Evolutionary conservation across 192 early-diverging fungal genomes (phyloP).

Genomic region (Coemansia sp.): DNA sequence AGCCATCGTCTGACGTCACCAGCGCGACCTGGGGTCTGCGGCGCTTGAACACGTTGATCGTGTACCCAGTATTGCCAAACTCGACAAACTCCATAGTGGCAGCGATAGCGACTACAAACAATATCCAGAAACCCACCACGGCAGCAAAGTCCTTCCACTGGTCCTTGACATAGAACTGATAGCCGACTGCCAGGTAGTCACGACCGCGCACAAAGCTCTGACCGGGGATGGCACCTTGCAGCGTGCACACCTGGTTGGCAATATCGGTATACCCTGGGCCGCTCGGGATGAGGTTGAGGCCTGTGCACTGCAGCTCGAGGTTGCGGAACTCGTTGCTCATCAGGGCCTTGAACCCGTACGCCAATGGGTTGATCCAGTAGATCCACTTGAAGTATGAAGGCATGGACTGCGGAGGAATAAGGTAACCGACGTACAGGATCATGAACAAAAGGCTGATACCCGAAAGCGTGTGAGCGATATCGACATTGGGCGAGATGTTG

Average conservation of each 20-base stretch:
- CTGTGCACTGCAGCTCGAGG: conserved; percentile 29
- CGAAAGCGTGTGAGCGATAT: conserved; percentile 47
- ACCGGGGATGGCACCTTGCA: conserved; percentile 61
- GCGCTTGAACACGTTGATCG: conserved; percentile 56
- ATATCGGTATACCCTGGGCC: conserved; percentile 54
- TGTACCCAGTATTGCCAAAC: conserved; percentile 57
- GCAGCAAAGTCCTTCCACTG: conserved; percentile 64
- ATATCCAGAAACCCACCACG: conserved; percentile 45
- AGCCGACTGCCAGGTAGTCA: conserved; percentile 58
- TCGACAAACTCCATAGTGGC: conserved; percentile 63
- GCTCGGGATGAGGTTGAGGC: conserved; percentile 48
- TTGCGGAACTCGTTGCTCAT: conserved; percentile 70
- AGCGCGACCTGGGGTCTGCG: conserved; percentile 25
- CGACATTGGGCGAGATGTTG: conserved; percentile 42
- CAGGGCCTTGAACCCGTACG: conserved; percentile 65
- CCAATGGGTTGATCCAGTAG: conserved; percentile 67
- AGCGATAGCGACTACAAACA: conserved; percentile 37
- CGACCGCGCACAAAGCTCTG: conserved; percentile 58
- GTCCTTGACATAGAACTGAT: conserved; percentile 57
- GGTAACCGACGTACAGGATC: conserved; percentile 54
- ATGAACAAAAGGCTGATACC: conserved; percentile 43
- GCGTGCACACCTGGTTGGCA: conserved; percentile 61
- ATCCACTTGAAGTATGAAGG: conserved; percentile 66
- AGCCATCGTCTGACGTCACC: conserved; percentile 10
- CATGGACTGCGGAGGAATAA: conserved; percentile 62